Evolutionary conservation across 192 early-diverging fungal genomes (phyloP), one percentile per base, ranked within the genome.

Genomic region (Podochytrium sp.): DNA sequence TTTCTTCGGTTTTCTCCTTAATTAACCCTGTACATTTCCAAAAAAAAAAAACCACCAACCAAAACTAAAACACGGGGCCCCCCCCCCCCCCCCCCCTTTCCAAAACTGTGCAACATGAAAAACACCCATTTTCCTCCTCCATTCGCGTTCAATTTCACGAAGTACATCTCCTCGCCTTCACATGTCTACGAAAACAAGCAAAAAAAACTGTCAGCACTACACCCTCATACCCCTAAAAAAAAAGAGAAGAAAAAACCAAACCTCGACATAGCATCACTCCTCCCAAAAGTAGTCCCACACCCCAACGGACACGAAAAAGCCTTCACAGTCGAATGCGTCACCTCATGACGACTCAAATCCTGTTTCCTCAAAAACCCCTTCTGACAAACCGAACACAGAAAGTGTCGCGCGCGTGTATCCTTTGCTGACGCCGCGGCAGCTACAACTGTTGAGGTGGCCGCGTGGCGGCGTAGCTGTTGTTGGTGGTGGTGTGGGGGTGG

Each of bases 221-320:
- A 47, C 20, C 43, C 7, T 47, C 43, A 47, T 47, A 47, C 20
- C 20, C 7, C 20, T 20, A 12, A 47, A 12, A 47, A 47, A 47
- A 47, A 20, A 47, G 20, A 47, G 43, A 12, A 47, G 7, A 47
- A 47, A 47, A 47, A 20, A 47, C 7, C 7, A 20, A 12, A 47
- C 64, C 64, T 43, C 64, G 40, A 20, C 42, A 66, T 29, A 32
- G 65, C 65, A 66, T 66, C 65, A 10, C 42, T 50, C 29, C 65
- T 16, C 18, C 65, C 65, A 50, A 66, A 66, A 29, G n/a, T 50
- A 3, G 65, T 66, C 20, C 65, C 65, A 50, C 65, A 66, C 49
- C 65, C 65, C 20, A 66, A 30, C 40, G 65, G 65, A 34, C 65
- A 66, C 14, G 34, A 16, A 51, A 33, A 34, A 18, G 65, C 29